Conservation (phyloP, 352 stramenopile species). For the Saprolegnia parasitica region DNA sequence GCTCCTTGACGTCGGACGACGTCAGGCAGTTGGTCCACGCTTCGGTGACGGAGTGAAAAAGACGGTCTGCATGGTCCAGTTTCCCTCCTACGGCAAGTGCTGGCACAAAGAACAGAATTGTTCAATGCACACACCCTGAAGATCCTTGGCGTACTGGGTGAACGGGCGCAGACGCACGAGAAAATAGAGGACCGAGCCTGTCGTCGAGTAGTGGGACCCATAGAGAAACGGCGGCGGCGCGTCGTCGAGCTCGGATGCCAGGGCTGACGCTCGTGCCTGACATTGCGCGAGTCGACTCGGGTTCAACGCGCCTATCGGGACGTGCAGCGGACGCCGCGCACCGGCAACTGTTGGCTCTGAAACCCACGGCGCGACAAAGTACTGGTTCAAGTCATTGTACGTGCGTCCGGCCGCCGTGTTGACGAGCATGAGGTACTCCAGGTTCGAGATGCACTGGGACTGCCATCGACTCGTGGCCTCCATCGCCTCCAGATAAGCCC, state of each 20-base stretch:
- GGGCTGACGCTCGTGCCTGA: slow-evolving; percentile 41
- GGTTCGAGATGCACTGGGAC: slow-evolving; percentile 3
- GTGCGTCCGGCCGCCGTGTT: slow-evolving; percentile 87
- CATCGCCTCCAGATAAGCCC: background rate
- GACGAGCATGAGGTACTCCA: slow-evolving; percentile 84
- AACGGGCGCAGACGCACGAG: slow-evolving; percentile 98
- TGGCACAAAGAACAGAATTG: background rate
- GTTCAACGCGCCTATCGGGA: slow-evolving; percentile 97
- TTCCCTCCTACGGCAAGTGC: slow-evolving; percentile 40
- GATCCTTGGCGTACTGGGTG: slow-evolving; percentile 91
- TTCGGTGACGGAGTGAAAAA: slow-evolving; percentile 95
- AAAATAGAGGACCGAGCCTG: slow-evolving; percentile 97
- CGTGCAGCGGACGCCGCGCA: slow-evolving; percentile 87
- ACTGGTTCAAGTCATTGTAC: slow-evolving; percentile 94
- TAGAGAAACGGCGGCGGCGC: slow-evolving; percentile 76
- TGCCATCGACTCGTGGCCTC: slow-evolving; percentile 2
- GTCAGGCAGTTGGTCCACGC: slow-evolving; percentile 97
- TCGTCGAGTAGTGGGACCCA: slow-evolving; percentile 96
- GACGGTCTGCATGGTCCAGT: slow-evolving; percentile 97
- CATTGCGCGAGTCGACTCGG: slow-evolving; percentile 86
- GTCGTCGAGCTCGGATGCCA: slow-evolving; percentile 33
- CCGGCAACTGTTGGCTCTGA: slow-evolving; percentile 86
- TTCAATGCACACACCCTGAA: slow-evolving; percentile 76
- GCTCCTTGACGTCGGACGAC: slow-evolving; percentile 97
- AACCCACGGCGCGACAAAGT: slow-evolving; percentile 94